phyloP scores from a whole-genome alignment of 805 yeast species.

The Kodamaea fukazawae region DNA sequence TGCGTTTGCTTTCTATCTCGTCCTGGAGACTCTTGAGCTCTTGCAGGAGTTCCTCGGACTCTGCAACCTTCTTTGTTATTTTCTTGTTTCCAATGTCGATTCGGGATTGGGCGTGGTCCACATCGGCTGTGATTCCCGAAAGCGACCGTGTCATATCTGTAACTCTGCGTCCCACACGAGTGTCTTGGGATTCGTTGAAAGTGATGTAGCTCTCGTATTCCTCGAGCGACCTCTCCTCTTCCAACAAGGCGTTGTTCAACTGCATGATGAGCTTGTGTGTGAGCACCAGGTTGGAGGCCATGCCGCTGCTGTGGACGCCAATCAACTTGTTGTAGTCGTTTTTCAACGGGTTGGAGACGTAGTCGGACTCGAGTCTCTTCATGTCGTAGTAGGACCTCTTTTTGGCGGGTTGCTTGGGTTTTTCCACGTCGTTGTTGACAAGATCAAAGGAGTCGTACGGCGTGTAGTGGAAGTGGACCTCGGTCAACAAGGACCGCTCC shows the following conservation, averaged over 20 bases:
- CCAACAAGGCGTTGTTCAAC: slow-evolving; percentile 47
- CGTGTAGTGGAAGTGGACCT: slow-evolving; percentile 61
- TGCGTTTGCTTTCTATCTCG: neutral
- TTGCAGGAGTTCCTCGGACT: slow-evolving; percentile 22
- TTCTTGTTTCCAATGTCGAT: slow-evolving; percentile 33
- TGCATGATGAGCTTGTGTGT: slow-evolving; percentile 65
- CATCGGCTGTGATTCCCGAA: slow-evolving; percentile 45
- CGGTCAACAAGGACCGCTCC: slow-evolving; percentile 71
- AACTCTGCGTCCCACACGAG: slow-evolving; percentile 40
- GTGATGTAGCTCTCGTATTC: slow-evolving; percentile 36
- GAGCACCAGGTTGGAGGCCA: slow-evolving; percentile 37
- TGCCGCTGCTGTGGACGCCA: slow-evolving; percentile 47
- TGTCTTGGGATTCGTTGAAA: slow-evolving; percentile 38
- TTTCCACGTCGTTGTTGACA: slow-evolving; percentile 23
- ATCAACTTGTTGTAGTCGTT: slow-evolving; percentile 47
- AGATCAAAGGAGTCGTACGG: slow-evolving; percentile 48
- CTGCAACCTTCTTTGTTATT: slow-evolving; percentile 29
- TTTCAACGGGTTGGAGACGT: slow-evolving; percentile 63
- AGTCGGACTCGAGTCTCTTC: slow-evolving; percentile 63
- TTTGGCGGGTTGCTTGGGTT: slow-evolving; percentile 10
- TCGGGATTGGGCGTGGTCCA: slow-evolving; percentile 39
- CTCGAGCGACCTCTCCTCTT: slow-evolving; percentile 39
- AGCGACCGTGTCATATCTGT: slow-evolving; percentile 44
- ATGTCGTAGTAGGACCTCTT: slow-evolving; percentile 50
- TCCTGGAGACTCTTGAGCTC: slow-evolving; percentile 21